Base-by-base conservation (phyloP, 1,284 basidiomycete genomes). In the Sporisorium reilianum region DNA sequence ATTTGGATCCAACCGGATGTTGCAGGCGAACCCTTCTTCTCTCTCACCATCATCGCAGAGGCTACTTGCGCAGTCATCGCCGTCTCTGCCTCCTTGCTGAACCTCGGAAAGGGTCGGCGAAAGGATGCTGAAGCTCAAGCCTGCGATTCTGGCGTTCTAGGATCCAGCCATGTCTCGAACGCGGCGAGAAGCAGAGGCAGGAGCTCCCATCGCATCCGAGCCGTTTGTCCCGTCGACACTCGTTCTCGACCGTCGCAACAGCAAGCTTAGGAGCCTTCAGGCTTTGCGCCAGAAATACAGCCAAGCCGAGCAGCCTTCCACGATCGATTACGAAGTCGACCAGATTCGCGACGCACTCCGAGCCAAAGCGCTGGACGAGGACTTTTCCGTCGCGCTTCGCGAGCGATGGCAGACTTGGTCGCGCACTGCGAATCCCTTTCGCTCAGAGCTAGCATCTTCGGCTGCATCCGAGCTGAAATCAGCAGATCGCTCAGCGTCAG, bases 361-460 rank as follows among this genome's bases (percentile, higher is more conserved):
- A 25, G 28, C 11, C 40, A 66, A 64, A 36, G 67, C 64, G 16
- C 23, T 70, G 23, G 67, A 75, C 38, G 64, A 66, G 18, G 57
- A 75, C 5, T 75, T 70, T 36, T 75, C 72, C 2, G 61, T 64
- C 18, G 72, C 72, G 0, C 48, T 75, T 4, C 32, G 67, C 22
- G 72, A 75, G 23, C 59, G 72, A 30, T 75, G 72, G 72, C 72
- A 75, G 60, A 66, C 44, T 6, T 75, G 72, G 72, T 70, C 72
- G 25, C 62, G 72, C 12, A 55, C 54, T 8, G 54, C 72, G 1
- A 66, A 63, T 16, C 62, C 72, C 2, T 61, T 64, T n/a, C 65
- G 66, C 36, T 38, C 61, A 23, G 65, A 65, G 5, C 25, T 69
- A 12, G 65, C 65, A 28, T 64, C 71, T 10, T 56, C 61, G 6